Base-by-base conservation (phyloP, 1,284 basidiomycete genomes). In the Rhizoctonia solani region DNA sequence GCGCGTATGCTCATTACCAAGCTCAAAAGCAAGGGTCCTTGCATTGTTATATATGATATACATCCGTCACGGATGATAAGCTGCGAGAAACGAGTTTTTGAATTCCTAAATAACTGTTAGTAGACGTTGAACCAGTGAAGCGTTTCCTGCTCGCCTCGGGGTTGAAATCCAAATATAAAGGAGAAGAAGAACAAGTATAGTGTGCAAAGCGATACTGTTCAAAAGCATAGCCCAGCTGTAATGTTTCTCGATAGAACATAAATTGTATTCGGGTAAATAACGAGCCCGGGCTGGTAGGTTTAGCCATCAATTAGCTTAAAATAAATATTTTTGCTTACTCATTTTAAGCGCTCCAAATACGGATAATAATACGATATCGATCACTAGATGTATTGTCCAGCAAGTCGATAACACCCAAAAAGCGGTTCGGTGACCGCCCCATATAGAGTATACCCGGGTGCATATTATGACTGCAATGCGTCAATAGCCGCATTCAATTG, bases 401-500 rank as follows among this genome's bases (percentile, higher is more conserved):
- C 25, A 34, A 14, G 52, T 34, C 4, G 52, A 54, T 54, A 54
- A 30, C 30, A 54, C 52, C 52, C 52, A 54, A 34, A 54, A 54
- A 16, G 52, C 29, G 16, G 52, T 54, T 11, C 52, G 52, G n/a
- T 37, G 52, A 54, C n/a, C 23, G 4, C 52, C 52, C 52, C 52
- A 54, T 19, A 54, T 29, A 4, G 30, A 14, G n/a, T 54, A 54
- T 3, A 54, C 52, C 29, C 52, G 16, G n/a, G 52, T 54, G n/a
- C 52, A 54, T n/a, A 54, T 16, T 19, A 54, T 34, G 30, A 37
- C 52, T 54, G 13, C 8, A 39, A 16, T 39, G 8, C 37, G 8
- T 16, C 37, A 8, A 39, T n/a, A n/a, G n/a, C n/a, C n/a, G n/a
- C n/a, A n/a, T n/a, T n/a, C n/a, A n/a, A n/a, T n/a, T n/a, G n/a